Evolutionary conservation across 495 filamentous ascomycete species (phyloP), one percentile per base, ranked within the genome.

Genomic region (Physcia stellaris): DNA sequence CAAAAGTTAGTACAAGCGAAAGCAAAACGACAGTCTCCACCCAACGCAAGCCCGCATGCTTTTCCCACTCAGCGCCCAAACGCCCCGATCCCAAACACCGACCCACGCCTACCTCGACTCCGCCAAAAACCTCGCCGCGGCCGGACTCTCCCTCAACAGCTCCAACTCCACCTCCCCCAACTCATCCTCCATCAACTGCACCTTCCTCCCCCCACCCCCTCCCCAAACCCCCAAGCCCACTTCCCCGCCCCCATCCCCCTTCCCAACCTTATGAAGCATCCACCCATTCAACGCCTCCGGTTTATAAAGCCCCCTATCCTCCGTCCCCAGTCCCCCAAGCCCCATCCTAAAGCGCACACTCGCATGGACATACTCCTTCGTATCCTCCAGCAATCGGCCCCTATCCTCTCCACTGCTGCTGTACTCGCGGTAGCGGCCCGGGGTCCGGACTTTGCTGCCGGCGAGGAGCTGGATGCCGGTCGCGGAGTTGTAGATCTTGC

Each of bases 401-500:
- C 19, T 32, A 32, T 16, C 22, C 40, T 36, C 20, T 4, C 40
- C 40, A 1, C 22, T 42, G 4, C 31, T n/a, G 24, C 36, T 32
- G 16, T 24, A 19, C n/a, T 24, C 32, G 17, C n/a, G 18, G n/a
- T 42, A 42, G 6, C 15, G 18, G 6, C 40, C 40, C 12, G 40
- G 40, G 12, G 40, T 42, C 6, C 40, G 40, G 10, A 40, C 20
- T 7, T 40, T 40, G 13, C 32, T 29, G 37, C 37, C 37, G 18
- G 40, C 40, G 12, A 42, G 16, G 11, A 24, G 21, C 32, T 42
- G 24, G 17, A 42, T 27, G n/a, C 40, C 40, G 9, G 20, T 22
- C 31, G 28, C 18, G 17, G 40, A 42, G 19, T 42, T 29, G 32
- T 42, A 35, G 10, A 42, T 42, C 32, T 42, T 28, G 12, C 40